Base-by-base conservation (phyloP, 148 eudicot genomes). In the Euryodendron excelsum region DNA sequence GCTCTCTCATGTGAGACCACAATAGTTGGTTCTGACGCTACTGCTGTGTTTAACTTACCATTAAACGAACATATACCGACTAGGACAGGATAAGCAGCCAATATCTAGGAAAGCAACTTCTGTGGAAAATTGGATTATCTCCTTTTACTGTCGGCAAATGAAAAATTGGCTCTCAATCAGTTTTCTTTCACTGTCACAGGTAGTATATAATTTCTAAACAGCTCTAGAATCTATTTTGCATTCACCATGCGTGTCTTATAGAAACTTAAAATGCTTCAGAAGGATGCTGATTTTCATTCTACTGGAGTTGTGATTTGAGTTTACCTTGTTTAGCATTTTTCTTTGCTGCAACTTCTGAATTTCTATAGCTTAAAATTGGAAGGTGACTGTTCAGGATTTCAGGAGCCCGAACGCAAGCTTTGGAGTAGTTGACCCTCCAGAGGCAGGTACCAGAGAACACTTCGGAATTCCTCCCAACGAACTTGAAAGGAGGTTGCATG, bases 401-500 rank as follows among this genome's bases (percentile, higher is more conserved):
- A 76, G 72, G 34, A 85, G 87, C 80, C 53, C 25, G 31, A 82
- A 62, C 12, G 21, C 81, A 31, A 81, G 83, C 74, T 80, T 47
- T 6, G 86, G 62, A 67, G 90, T 81, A 10, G 36, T 60, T 14
- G 75, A 86, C 58, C 70, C 77, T 69, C 86, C 78, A 12, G 84
- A 74, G 50, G 75, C 45, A 0, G 83, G 47, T 56, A 71, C 72
- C 53, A 27, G 44, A 27, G 89, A 88, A 71, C 72, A 73, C 69
- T 73, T 37, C 60, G 90, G 91, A 71, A 92, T 92, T 80, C 84
- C 86, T 80, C 89, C 97, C 3, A 44, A 75, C 3, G 94, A 89
- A 76, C 89, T 92, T 25, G 91, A 87, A 85, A 89, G 94, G 72
- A 85, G 88, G 34, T 79, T 92, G 82, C 92, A 90, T 50, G 91